Base-by-base conservation (phyloP, 1,284 basidiomycete genomes). In the Apiotrichum gamsii region DNA sequence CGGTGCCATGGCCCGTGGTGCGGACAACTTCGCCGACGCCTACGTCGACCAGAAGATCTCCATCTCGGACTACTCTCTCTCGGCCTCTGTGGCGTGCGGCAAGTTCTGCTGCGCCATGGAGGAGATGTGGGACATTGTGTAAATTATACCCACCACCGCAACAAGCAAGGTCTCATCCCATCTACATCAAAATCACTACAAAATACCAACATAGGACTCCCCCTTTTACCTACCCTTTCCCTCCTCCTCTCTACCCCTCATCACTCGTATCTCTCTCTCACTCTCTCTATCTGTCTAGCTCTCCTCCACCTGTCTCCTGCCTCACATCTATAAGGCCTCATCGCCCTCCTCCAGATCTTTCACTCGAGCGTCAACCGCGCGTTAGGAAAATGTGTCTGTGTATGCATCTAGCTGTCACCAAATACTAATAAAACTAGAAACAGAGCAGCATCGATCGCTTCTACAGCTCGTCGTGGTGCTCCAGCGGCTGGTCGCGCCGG, bases 1-100 rank as follows among this genome's bases (percentile, higher is more conserved):
- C 41, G 95, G 94, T 48, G 94, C 95, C 16, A 96, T 96, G 91
- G 91, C 91, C 3, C 78, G 91, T 54, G 91, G 90, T 9, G 83
- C 83, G 55, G 94, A 99, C 64, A 90, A 93, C 74, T 99, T 99
- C 76, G 94, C 95, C 11, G 95, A 99, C 72, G 62, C 66, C 41
- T 87, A 80, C n/a, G 88, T 96, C 0, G 94, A 98, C 67, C 87
- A 95, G 73, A 99, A 99, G 76, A 93, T 98, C 64, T 83, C 87
- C 53, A 91, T 99, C 72, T 91, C 87, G 62, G 85, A 96, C 62
- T 99, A 95, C 72, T 82, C 87, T 6, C 75, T 98, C 39, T 94
- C 90, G 62, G 94, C 95, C 18, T 89, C 85, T 31, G 91, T 96
- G 29, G 94, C 94, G 13, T 98, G 94, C 68, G 94, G 94, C 52